Evolutionary conservation across 768 basidiomycete species (phyloP).

Genomic region (Dendrothele bispora): DNA sequence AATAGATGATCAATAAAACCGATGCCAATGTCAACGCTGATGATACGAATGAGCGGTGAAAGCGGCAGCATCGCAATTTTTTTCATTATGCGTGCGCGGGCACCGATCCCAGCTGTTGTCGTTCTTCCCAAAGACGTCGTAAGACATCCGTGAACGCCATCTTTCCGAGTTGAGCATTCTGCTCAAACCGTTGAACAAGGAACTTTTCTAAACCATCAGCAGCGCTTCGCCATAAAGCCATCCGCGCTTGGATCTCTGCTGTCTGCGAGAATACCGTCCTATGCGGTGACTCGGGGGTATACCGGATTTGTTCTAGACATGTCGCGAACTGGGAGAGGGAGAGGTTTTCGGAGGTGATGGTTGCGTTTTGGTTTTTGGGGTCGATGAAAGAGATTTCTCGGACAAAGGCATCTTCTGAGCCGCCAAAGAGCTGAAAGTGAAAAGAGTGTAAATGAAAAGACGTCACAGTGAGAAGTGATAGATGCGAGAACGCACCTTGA

Average conservation of each 20-base stretch:
- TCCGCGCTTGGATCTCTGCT: conserved; percentile 86
- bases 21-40: no score
- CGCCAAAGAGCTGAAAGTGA: conserved; percentile 83
- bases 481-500: conserved; percentile 65
- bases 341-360: conserved; percentile 90
- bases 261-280: conserved; percentile 82
- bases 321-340: conserved; percentile 93
- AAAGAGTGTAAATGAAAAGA: no score
- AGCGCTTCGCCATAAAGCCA: conserved; percentile 77
- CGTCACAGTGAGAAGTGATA: conserved; percentile 5
- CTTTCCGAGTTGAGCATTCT: conserved; percentile 89
- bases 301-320: conserved; percentile 88
- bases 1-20: no score
- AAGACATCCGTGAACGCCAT: conserved; percentile 89
- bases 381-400: conserved; percentile 94
- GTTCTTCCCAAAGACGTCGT: conserved; percentile 73
- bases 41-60: no score
- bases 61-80: no score
- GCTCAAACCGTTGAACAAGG: conserved; percentile 86
- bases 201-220: conserved; percentile 84
- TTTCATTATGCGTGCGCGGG: no score
- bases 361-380: conserved; percentile 75
- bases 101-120: conserved; percentile 47
- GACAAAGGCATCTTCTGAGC: conserved; percentile 92
- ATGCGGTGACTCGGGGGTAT: conserved; percentile 63